Conservation (phyloP, 2,329 filamentous ascomycete species). For the Arthrobotrys iridis region DNA sequence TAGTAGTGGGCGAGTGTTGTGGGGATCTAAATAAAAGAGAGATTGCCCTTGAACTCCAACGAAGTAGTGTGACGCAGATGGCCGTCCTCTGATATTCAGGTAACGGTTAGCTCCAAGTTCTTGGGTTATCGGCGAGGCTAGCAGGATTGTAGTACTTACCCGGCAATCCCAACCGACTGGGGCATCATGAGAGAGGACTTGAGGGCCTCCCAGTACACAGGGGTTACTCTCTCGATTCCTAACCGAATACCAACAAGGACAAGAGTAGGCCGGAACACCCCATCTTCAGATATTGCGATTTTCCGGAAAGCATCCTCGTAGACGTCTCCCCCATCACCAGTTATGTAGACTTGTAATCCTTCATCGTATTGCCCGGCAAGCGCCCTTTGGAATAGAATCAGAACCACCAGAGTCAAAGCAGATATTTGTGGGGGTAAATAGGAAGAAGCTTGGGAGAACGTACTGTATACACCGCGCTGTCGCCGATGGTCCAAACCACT, state of each 20-base stretch:
- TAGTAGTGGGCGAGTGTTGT: slow-evolving; percentile 80
- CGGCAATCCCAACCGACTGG: slow-evolving; percentile 95
- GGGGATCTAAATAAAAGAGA: slow-evolving; percentile 95
- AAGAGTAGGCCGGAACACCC: slow-evolving; percentile 80
- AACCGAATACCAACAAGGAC: slow-evolving; percentile 88
- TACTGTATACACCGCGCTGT: slow-evolving; percentile 94
- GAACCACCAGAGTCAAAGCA: slow-evolving; percentile 2
- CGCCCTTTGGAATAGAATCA: slow-evolving; percentile 69
- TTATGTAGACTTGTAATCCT: slow-evolving; percentile 82
- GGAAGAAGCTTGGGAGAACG: slow-evolving; percentile 63
- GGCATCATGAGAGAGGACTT: slow-evolving; percentile 83
- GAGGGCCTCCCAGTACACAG: slow-evolving; percentile 94
- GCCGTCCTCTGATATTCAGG: slow-evolving; percentile 75
- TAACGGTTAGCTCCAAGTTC: slow-evolving; percentile 27
- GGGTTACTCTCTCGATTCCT: slow-evolving; percentile 92
- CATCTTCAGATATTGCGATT: slow-evolving; percentile 74
- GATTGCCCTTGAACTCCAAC: slow-evolving; percentile 76
- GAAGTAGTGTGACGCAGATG: slow-evolving; percentile 86
- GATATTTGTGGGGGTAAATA: slow-evolving; percentile 47
- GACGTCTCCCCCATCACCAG: slow-evolving; percentile 88
- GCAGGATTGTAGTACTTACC: slow-evolving; percentile 67
- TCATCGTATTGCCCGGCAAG: slow-evolving; percentile 74
- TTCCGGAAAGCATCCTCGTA: slow-evolving; percentile 89
- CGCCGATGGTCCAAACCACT: slow-evolving; percentile 99
- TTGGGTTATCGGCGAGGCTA: slow-evolving; percentile 12